These are phyloP conservation scores for Metarhizium album DNA, from an alignment of 2,329 filamentous ascomycete species.

Conservation along the genomic window DNA sequence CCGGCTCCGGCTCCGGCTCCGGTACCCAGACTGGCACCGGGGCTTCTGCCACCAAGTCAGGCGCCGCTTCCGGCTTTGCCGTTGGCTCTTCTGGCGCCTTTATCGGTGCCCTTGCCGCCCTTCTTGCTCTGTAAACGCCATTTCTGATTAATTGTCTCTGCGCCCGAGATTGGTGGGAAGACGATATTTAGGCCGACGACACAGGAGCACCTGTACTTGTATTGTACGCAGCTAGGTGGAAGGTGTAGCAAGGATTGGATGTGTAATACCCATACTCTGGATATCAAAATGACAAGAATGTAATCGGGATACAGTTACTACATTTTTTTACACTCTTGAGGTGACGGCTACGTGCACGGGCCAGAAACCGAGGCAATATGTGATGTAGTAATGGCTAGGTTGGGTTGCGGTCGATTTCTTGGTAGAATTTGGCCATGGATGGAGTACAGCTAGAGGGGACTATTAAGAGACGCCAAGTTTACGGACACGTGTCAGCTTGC, in stretches of 20 bases:
- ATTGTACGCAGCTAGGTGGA: neutral
- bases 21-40: conserved; percentile 12
- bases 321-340: too few species aligned
- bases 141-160: neutral
- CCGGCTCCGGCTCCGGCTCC: conserved; percentile 14
- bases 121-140: conserved; percentile 37
- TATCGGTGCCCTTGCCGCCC: conserved; percentile 36
- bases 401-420: too few species aligned
- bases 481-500: too few species aligned
- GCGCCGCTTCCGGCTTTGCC: conserved; percentile 9
- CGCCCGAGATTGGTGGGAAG: neutral
- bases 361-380: too few species aligned
- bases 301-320: too few species aligned
- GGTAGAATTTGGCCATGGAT: too few species aligned
- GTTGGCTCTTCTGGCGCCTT: conserved; percentile 30
- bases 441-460: too few species aligned
- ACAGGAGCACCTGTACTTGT: neutral
- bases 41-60: conserved; percentile 11
- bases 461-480: too few species aligned
- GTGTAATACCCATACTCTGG: neutral
- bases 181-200: neutral
- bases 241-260: neutral
- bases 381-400: too few species aligned
- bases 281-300: neutral
- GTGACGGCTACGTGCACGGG: too few species aligned